These are phyloP conservation scores for Ramaria rubella DNA, from an alignment of 768 basidiomycete genomes.

Conservation along the genomic window DNA sequence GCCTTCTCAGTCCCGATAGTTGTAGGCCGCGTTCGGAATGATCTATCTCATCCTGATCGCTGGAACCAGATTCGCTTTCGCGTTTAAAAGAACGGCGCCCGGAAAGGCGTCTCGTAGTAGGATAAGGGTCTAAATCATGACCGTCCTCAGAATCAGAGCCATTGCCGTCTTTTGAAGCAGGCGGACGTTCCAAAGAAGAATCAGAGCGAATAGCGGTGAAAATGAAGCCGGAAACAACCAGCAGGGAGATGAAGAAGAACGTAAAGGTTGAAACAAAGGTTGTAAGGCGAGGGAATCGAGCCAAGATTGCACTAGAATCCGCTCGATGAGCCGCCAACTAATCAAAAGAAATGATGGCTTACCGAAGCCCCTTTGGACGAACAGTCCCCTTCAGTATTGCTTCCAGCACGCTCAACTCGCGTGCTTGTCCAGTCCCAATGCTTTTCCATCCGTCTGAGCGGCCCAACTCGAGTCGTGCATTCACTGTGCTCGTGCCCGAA, in stretches of 20 bases:
- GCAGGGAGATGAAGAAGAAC: conserved; percentile 31
- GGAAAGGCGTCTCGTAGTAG: neutral
- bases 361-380: conserved; percentile 67
- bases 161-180: neutral
- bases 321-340: neutral
- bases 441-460: conserved; percentile 67
- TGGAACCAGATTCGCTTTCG: neutral
- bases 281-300: conserved; percentile 58
- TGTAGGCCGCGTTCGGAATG: neutral
- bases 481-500: conserved; percentile 39
- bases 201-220: conserved; percentile 22
- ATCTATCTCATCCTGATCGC: neutral
- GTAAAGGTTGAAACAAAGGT: conserved; percentile 35
- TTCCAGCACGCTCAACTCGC: conserved; percentile 62
- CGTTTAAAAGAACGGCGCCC: neutral
- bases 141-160: neutral
- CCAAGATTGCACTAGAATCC: conserved; percentile 52
- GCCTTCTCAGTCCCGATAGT: neutral
- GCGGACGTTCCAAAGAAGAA: neutral
- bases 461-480: conserved; percentile 66
- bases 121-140: neutral
- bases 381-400: conserved; percentile 58
- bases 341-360: neutral
- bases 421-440: conserved; percentile 61
- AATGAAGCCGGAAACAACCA: conserved; percentile 26